Percentiles rank a stretch among this genome's conserved stretches.
Conservation (phyloP, 192 early-diverging fungal species). For the Linnemannia zychae region DNA sequence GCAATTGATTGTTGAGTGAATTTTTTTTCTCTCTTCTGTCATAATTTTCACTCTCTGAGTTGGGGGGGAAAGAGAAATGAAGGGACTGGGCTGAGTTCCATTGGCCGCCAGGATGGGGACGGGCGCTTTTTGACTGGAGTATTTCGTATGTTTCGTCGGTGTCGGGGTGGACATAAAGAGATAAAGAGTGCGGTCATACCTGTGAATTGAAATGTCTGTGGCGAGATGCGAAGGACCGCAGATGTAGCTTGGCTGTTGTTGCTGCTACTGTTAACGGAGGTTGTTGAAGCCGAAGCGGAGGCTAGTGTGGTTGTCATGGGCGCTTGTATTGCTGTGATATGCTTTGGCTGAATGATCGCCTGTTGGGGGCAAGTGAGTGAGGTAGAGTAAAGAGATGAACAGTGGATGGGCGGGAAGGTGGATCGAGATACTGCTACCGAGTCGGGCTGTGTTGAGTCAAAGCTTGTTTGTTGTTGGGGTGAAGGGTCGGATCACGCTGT, state of each 20-base stretch:
- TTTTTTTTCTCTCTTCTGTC: too few species aligned
- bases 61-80: background rate
- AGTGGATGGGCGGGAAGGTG: background rate
- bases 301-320: background rate
- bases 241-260: background rate
- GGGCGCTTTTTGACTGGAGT: too few species aligned
- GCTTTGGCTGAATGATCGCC: background rate
- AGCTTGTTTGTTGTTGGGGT: conserved; percentile 16
- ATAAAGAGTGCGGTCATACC: conserved; percentile 14
- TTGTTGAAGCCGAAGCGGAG: background rate
- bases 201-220: conserved; percentile 53
- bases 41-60: background rate
- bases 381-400: background rate
- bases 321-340: background rate
- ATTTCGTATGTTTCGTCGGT: too few species aligned
- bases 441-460: background rate
- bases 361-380: background rate
- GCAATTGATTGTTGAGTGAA: background rate
- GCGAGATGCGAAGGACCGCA: conserved; percentile 47
- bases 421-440: background rate
- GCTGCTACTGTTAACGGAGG: background rate
- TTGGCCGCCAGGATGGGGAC: background rate
- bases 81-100: background rate
- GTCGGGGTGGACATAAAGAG: background rate
- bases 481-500: background rate